phyloP scores from a whole-genome alignment of 2,329 filamentous ascomycete genomes.

The Lachnellula hyalina region DNA sequence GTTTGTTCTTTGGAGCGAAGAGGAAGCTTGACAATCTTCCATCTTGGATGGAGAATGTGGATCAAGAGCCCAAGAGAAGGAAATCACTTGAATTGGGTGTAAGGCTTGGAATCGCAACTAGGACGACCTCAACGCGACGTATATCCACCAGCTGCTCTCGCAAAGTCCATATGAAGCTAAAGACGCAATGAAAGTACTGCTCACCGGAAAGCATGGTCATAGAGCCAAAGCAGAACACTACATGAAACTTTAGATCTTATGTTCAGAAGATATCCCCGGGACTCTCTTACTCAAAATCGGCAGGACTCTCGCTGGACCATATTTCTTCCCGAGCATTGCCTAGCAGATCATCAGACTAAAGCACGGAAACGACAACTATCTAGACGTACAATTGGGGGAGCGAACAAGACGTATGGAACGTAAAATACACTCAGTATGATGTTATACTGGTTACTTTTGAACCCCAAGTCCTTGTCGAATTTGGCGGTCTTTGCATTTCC shows the following conservation, averaged over 20 bases:
- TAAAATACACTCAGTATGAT: slow-evolving; percentile 68
- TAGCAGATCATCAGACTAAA: slow-evolving; percentile 26
- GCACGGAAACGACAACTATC: background rate
- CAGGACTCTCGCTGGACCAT: slow-evolving; percentile 57
- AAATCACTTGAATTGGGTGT: too few species aligned
- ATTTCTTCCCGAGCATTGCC: slow-evolving; percentile 61
- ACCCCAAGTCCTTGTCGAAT: slow-evolving; percentile 45
- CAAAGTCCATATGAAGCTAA: background rate
- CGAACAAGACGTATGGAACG: slow-evolving; percentile 67
- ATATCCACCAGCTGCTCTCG: too few species aligned
- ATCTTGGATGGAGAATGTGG: too few species aligned
- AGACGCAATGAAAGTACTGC: slow-evolving; percentile 29
- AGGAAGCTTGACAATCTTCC: background rate
- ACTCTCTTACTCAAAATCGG: slow-evolving; percentile 47
- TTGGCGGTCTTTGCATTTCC: slow-evolving; percentile 50
- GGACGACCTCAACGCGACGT: too few species aligned
- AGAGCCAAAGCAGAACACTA: slow-evolving; percentile 58
- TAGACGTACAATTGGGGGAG: slow-evolving; percentile 48
- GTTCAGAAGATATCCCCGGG: background rate
- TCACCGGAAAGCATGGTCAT: slow-evolving; percentile 46
- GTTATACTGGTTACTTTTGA: slow-evolving; percentile 62
- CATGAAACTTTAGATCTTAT: background rate
- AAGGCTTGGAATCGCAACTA: too few species aligned
- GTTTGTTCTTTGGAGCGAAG: background rate
- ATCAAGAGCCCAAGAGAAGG: too few species aligned